Evolutionary conservation across 148 eudicot genomes (phyloP), one percentile per base, ranked within the genome.

Genomic region (Arbutus unedo): DNA sequence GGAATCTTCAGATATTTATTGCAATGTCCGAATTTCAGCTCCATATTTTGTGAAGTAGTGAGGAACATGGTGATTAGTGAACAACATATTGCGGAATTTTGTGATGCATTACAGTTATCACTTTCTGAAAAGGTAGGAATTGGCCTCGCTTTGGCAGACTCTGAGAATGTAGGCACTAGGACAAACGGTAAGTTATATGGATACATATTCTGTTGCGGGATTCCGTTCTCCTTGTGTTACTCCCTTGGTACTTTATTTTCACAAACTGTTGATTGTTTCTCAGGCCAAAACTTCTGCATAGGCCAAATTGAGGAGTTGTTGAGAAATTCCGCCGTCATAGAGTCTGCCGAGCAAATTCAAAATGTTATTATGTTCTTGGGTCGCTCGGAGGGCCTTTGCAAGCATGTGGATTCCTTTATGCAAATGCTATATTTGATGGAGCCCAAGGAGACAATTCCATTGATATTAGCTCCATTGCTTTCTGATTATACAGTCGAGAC

Each of bases 201-300:
- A 50, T 50, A 5, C 41, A 47, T 56, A 64, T 16, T 67, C 60
- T 48, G 14, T 79, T 48, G 31, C 4, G 47, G 67, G n/a, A 78
- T 78, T 78, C 62, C 47, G 50, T 53, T 25, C 44, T 18, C 0
- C 18, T 8, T 25, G 57, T 14, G 45, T 66, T 19, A 76, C 16
- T 31, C 21, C 43, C 14, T 55, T 78, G 44, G 64, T n/a, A 38
- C 16, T 11, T n/a, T 21, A 79, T 54, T 59, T 38, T 53, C 41
- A 55, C 0, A 38, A 45, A 49, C 15, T 81, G 25, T 67, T n/a
- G 15, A 38, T 60, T 74, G 48, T 21, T 75, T 74, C 1, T 60
- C 79, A 82, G 84, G 74, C 16, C 50, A 82, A 75, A 56, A 48
- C 41, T 74, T 82, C 57, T 82, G 79, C 84, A 82, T 82, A 55